phyloP scores from a whole-genome alignment of 179 eudicot genomes.

The Silene vulgaris region DNA sequence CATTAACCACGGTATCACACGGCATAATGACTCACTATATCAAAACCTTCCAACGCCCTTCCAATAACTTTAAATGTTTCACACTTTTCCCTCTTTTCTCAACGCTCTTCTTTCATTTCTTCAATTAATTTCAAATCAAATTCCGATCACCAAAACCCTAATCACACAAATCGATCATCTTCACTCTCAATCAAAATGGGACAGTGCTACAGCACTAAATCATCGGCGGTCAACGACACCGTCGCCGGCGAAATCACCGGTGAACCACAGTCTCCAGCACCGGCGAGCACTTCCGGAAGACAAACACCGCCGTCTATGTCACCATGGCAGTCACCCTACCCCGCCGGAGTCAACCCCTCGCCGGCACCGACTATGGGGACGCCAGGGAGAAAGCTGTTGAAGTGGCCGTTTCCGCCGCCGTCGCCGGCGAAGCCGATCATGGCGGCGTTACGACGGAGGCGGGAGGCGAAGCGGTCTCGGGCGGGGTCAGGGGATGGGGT shows the following conservation, averaged over 20 bases:
- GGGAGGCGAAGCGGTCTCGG: slow-evolving; percentile 21
- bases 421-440: slow-evolving; percentile 95
- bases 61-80: slow-evolving; percentile 23
- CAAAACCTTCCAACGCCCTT: background rate
- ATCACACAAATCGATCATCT: slow-evolving; percentile 20
- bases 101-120: background rate
- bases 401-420: slow-evolving; percentile 95
- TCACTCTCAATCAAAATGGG: slow-evolving; percentile 33
- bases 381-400: slow-evolving; percentile 54
- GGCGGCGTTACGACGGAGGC: slow-evolving; percentile 67
- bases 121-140: background rate
- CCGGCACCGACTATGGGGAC: slow-evolving; percentile 70
- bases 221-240: slow-evolving; percentile 45
- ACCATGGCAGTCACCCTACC: slow-evolving; percentile 59
- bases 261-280: slow-evolving; percentile 19
- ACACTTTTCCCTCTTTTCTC: slow-evolving; percentile 1
- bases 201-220: slow-evolving; percentile 63
- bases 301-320: slow-evolving; percentile 29
- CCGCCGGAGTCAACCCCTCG: slow-evolving; percentile 65
- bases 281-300: slow-evolving; percentile 31
- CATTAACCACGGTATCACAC: too few species aligned
- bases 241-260: slow-evolving; percentile 17
- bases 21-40: too few species aligned
- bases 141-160: background rate
- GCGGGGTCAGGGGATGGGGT: slow-evolving; percentile 12